Conservation (phyloP, 495 filamentous ascomycete genomes). For the Pseudoneurospora amorphoporcata region DNA sequence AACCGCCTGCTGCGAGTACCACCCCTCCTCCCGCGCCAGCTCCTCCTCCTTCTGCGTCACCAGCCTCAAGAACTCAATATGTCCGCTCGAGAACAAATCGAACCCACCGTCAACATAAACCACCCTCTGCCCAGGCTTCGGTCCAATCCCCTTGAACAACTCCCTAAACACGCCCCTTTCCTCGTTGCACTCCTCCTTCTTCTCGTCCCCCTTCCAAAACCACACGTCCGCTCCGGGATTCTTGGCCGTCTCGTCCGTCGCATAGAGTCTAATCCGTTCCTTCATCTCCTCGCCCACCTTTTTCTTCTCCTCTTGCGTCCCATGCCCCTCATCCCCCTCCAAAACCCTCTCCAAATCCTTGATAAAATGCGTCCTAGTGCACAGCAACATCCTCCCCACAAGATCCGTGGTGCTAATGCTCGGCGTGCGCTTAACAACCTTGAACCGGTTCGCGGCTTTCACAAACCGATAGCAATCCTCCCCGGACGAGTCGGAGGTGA, state of each 20-base stretch:
- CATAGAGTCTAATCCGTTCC: slow-evolving; percentile 71
- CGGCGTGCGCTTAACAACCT: slow-evolving; percentile 90
- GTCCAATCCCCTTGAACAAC: slow-evolving; percentile 55
- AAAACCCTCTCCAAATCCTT: slow-evolving; percentile 59
- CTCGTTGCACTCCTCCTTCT: slow-evolving; percentile 32
- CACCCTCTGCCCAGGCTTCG: slow-evolving; percentile 67
- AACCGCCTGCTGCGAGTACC: slow-evolving; percentile 56
- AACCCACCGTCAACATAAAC: slow-evolving; percentile 96
- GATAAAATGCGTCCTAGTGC: slow-evolving; percentile 82
- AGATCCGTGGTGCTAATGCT: slow-evolving; percentile 96
- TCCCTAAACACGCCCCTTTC: slow-evolving; percentile 48
- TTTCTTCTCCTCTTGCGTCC: slow-evolving; percentile 54
- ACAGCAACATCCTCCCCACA: slow-evolving; percentile 92
- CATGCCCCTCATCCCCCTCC: slow-evolving; percentile 59
- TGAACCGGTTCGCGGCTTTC: slow-evolving; percentile 82
- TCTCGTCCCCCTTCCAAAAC: slow-evolving; percentile 53
- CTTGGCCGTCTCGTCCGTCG: slow-evolving; percentile 68
- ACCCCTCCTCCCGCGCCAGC: slow-evolving; percentile 52
- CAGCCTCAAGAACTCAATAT: slow-evolving; percentile 83
- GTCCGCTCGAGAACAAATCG: slow-evolving; percentile 92
- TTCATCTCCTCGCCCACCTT: slow-evolving; percentile 48
- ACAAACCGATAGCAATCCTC: slow-evolving; percentile 97
- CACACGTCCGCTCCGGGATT: slow-evolving; percentile 66
- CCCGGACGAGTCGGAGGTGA: slow-evolving; percentile 83
- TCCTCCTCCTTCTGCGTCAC: slow-evolving; percentile 63